A percentile compares a stretch with the other conserved stretches of the same genome.
Conservation (phyloP, 163 green algal genomes). For the Scenedesmus sp. region DNA sequence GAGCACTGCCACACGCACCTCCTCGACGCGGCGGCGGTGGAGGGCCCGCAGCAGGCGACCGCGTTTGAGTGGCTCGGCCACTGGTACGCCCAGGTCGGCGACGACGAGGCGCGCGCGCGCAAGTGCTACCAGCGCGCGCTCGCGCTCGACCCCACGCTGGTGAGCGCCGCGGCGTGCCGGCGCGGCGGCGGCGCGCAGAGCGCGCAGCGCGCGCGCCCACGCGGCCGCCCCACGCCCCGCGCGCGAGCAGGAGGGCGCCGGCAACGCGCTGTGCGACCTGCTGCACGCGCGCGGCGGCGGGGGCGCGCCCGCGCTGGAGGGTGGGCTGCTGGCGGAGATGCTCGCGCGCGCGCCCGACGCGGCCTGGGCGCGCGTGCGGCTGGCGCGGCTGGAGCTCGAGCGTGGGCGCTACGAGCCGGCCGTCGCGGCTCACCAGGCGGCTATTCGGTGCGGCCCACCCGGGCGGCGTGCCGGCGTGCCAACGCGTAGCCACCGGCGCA, state of each 20-base stretch:
- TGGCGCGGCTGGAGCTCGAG: constrained; percentile 56
- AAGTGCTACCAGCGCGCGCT: constrained; percentile 65
- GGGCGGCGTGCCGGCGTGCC: too few relatives aligned
- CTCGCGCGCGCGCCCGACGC: constrained; percentile 43
- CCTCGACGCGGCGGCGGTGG: constrained; percentile 52
- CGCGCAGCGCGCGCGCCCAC: too few relatives aligned
- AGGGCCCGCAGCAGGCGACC: constrained; percentile 46
- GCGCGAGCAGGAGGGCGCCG: constrained; percentile 2
- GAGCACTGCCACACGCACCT: constrained; percentile 40
- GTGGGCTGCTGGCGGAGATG: constrained; percentile 23
- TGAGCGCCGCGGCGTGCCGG: too few relatives aligned
- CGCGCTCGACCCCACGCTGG: constrained; percentile 55
- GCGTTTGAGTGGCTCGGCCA: constrained; percentile 63
- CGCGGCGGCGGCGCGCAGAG: too few relatives aligned
- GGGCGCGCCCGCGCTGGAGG: constrained; percentile 11
- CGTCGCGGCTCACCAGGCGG: constrained; percentile 60
- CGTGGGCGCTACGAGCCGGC: constrained; percentile 52
- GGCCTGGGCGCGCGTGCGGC: constrained; percentile 54
- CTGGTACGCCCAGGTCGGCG: constrained; percentile 55
- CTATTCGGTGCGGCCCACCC: constrained; percentile 41
- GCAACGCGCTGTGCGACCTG: constrained; percentile 31
- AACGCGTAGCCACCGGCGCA: too few relatives aligned
- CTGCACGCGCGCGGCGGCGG: constrained; percentile 4
- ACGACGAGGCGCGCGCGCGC: constrained; percentile 43
- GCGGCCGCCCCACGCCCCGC: too few relatives aligned